Evolutionary conservation across 495 filamentous ascomycete species (phyloP).

Genomic region (Trichoderma reesei): DNA sequence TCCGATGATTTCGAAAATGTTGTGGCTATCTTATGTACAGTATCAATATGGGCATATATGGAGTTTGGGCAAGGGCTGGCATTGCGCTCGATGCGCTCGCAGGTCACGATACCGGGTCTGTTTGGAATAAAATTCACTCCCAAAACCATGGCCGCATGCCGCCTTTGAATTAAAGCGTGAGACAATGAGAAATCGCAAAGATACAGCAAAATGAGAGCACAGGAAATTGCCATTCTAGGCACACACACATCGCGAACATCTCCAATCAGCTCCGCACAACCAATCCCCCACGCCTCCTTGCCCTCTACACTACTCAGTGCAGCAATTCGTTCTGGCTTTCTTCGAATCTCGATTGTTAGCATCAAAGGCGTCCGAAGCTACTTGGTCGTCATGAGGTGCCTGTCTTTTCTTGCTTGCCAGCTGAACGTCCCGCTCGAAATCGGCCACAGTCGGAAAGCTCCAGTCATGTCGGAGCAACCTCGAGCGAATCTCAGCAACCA

Average conservation of each 20-base stretch:
- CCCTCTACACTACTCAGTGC: neutral
- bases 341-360: neutral
- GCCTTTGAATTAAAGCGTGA: neutral
- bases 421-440: neutral
- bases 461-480: neutral
- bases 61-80: neutral
- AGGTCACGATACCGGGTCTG: neutral
- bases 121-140: neutral
- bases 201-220: neutral
- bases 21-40: neutral
- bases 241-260: neutral
- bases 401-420: neutral
- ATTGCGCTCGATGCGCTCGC: neutral
- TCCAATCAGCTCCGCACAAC: neutral
- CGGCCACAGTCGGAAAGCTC: conserved; percentile 1
- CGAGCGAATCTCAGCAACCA: neutral
- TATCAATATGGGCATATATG: conserved; percentile 3
- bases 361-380: neutral
- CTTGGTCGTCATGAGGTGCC: neutral
- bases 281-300: neutral
- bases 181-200: neutral
- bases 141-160: neutral
- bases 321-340: neutral
- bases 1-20: neutral
- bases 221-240: neutral